Percentiles rank a stretch among this genome's conserved stretches.
Evolutionary conservation across 139 green algal species (phyloP).

Genomic region (Trebouxia sp.): DNA sequence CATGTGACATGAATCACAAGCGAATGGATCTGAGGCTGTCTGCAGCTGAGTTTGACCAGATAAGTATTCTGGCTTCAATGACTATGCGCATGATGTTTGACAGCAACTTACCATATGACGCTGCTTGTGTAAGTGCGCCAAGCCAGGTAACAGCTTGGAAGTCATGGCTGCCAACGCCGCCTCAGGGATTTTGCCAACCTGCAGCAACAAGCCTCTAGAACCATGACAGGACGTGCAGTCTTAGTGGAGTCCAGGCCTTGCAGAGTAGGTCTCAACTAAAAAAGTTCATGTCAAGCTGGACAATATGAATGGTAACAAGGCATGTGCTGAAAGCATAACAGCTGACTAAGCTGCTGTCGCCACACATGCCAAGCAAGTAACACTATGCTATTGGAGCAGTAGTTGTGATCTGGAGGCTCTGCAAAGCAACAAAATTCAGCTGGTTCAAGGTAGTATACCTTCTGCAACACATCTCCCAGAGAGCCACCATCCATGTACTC

Average conservation of each 20-base stretch:
- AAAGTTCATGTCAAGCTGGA: neutral
- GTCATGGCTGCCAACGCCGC: slow-evolving; percentile 75
- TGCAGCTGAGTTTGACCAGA: too few relatives aligned
- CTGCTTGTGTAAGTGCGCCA: slow-evolving; percentile 79
- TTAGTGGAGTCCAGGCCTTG: too few relatives aligned
- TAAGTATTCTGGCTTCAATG: too few relatives aligned
- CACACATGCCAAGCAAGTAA: neutral
- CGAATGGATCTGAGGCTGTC: too few relatives aligned
- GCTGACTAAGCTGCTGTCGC: neutral
- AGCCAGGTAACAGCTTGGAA: slow-evolving; percentile 67
- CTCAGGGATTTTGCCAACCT: slow-evolving; percentile 79
- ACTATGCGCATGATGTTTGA: too few relatives aligned
- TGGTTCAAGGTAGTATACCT: slow-evolving; percentile 48
- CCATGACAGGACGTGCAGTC: too few relatives aligned
- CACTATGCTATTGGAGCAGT: neutral
- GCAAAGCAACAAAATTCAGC: neutral
- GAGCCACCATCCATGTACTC: slow-evolving; percentile 97
- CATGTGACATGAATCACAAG: too few relatives aligned
- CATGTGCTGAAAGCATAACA: too few relatives aligned
- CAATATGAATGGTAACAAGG: neutral
- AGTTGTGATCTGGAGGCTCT: neutral
- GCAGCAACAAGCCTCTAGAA: slow-evolving; percentile 18
- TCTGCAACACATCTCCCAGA: slow-evolving; percentile 78
- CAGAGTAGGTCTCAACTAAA: neutral
- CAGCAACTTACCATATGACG: slow-evolving; percentile 46